phyloP scores from a whole-genome alignment of 192 early-diverging fungal species.

The Backusella sp. region DNA sequence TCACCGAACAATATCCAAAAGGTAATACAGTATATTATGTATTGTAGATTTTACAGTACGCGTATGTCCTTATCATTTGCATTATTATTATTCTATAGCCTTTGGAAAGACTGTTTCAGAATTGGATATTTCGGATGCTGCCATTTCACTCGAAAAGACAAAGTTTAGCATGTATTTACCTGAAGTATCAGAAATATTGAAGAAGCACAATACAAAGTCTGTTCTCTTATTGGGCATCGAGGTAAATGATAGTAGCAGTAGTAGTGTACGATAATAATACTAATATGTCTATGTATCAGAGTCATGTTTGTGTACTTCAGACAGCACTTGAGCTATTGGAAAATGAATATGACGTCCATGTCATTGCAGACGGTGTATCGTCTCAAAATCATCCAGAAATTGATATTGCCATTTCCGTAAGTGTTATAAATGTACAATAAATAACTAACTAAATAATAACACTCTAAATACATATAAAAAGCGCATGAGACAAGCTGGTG shows the following conservation, averaged over 20 bases:
- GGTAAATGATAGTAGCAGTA: conserved; percentile 35
- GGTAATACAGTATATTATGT: conserved; percentile 38
- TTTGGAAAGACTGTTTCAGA: conserved; percentile 79
- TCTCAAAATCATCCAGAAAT: conserved; percentile 85
- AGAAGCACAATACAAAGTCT: conserved; percentile 54
- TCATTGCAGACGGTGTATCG: conserved; percentile 92
- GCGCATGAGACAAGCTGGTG: conserved; percentile 66
- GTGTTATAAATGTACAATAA: conserved; percentile 8
- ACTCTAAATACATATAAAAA: neutral
- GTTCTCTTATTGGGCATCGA: conserved; percentile 92
- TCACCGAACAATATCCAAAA: conserved; percentile 87
- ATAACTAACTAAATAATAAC: neutral
- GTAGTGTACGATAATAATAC: neutral
- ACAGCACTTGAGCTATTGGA: conserved; percentile 89
- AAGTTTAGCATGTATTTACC: conserved; percentile 88
- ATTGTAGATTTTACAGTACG: neutral
- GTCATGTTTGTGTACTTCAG: conserved; percentile 95
- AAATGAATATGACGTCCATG: conserved; percentile 74
- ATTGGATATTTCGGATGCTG: conserved; percentile 68
- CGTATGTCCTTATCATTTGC: neutral
- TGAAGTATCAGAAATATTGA: conserved; percentile 52
- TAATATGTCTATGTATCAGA: conserved; percentile 34
- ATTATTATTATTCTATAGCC: conserved; percentile 19
- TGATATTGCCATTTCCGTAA: conserved; percentile 73
- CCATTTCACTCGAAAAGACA: conserved; percentile 66